These are phyloP conservation scores for Colletotrichum cereale DNA, from an alignment of 2,329 filamentous ascomycete genomes.

Conservation along the genomic window DNA sequence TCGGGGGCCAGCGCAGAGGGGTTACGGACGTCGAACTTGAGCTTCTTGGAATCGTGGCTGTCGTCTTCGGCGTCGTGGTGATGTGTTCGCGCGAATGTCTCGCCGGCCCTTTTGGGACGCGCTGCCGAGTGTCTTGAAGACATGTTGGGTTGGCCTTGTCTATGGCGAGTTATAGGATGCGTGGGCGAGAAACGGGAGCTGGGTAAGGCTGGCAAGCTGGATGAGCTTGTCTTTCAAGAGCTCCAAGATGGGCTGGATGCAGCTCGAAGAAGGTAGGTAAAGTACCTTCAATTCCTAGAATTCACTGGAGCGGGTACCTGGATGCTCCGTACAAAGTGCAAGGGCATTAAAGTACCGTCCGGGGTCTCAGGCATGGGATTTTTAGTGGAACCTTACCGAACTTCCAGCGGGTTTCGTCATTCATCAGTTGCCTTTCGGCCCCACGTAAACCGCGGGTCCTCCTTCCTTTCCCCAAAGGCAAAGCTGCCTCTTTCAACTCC, in stretches of 20 bases:
- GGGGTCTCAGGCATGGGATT: constrained; percentile 20
- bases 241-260: constrained; percentile 29
- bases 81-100: constrained; percentile 83
- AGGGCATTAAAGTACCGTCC: constrained; percentile 28
- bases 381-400: constrained; percentile 31
- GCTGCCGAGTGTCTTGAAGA: constrained; percentile 73
- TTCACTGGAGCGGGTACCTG: constrained; percentile 16
- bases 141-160: constrained; percentile 53
- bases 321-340: constrained; percentile 14
- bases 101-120: constrained; percentile 85
- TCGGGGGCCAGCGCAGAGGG: constrained; percentile 92
- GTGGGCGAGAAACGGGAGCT: constrained; percentile 2
- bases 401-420: constrained; percentile 41
- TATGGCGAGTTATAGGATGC: not conserved
- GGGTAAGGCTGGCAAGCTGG: constrained; percentile 17
- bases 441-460: constrained; percentile 32
- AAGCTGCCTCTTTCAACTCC: constrained; percentile 24
- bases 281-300: constrained; percentile 15
- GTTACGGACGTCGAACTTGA: constrained; percentile 94
- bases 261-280: constrained; percentile 9
- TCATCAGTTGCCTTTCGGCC: constrained; percentile 42
- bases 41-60: constrained; percentile 74
- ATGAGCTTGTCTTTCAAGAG: constrained; percentile 23
- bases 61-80: constrained; percentile 67
- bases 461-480: constrained; percentile 15